A percentile compares a stretch with the other conserved stretches of the same genome.
These are phyloP conservation scores for Sugiyamaella marilandica DNA, from an alignment of 805 yeast species.

Conservation along the genomic window DNA sequence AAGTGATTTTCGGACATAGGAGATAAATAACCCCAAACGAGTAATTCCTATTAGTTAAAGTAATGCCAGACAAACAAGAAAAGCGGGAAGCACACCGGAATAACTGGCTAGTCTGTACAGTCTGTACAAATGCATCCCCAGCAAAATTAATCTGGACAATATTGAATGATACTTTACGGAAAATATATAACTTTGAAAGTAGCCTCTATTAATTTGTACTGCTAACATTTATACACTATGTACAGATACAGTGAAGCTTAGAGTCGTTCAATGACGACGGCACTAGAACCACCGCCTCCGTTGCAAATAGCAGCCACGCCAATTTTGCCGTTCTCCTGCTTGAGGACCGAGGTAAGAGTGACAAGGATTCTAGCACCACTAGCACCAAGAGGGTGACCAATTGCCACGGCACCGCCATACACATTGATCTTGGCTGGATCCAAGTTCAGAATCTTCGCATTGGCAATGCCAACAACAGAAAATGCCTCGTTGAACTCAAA, in stretches of 20 bases:
- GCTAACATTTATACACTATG: too few relatives aligned
- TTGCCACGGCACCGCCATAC: constrained; percentile 94
- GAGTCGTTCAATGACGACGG: constrained; percentile 76
- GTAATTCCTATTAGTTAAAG: neutral
- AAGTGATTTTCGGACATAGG: neutral
- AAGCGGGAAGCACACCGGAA: too few relatives aligned
- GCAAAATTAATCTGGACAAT: too few relatives aligned
- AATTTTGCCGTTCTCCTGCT: constrained; percentile 78
- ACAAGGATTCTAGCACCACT: constrained; percentile 92
- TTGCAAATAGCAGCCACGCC: constrained; percentile 98
- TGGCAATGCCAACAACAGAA: constrained; percentile 93
- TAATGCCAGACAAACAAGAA: neutral
- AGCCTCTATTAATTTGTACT: too few relatives aligned
- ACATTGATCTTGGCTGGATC: constrained; percentile 70
- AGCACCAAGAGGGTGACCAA: constrained; percentile 93
- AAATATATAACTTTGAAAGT: too few relatives aligned
- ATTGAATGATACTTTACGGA: too few relatives aligned
- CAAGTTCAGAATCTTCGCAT: constrained; percentile 62
- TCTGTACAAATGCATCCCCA: too few relatives aligned
- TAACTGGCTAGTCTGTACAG: too few relatives aligned
- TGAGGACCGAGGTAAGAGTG: constrained; percentile 73
- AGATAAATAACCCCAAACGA: neutral
- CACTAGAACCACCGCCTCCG: constrained; percentile 99
- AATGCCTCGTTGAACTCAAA: constrained; percentile 98
- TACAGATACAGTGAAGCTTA: constrained; percentile 24